These are phyloP conservation scores for Globisporangium cystogenes DNA, from an alignment of 352 stramenopile genomes.

Conservation along the genomic window DNA sequence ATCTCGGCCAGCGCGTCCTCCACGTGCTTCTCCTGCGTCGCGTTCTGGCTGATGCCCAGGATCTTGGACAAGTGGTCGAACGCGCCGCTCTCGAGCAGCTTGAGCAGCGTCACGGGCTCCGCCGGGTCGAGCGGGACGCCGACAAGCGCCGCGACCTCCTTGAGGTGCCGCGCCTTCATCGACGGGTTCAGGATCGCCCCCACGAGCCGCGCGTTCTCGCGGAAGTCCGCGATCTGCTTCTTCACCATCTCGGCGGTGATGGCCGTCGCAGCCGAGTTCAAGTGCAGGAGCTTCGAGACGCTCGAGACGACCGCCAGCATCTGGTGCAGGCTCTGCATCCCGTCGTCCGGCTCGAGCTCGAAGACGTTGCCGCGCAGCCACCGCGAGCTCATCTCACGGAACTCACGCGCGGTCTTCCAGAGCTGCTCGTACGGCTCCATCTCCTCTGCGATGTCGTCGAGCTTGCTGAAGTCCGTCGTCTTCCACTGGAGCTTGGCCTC, in stretches of 20 bases:
- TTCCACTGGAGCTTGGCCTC: slow-evolving; percentile 70
- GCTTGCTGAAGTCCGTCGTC: slow-evolving; percentile 55
- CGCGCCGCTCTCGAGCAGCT: slow-evolving; percentile 61
- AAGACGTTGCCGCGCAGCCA: slow-evolving; percentile 68
- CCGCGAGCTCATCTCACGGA: slow-evolving; percentile 59
- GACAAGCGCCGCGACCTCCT: slow-evolving; percentile 43
- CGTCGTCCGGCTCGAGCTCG: slow-evolving; percentile 54
- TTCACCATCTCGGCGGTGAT: slow-evolving; percentile 69
- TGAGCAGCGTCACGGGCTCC: slow-evolving; percentile 60
- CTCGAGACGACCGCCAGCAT: slow-evolving; percentile 51
- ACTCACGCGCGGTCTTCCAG: slow-evolving; percentile 66
- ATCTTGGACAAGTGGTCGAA: slow-evolving; percentile 47
- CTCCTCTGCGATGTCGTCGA: slow-evolving; percentile 70
- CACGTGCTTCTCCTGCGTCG: slow-evolving; percentile 60
- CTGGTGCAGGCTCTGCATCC: slow-evolving; percentile 32
- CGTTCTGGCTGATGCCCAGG: slow-evolving; percentile 58
- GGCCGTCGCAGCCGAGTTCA: slow-evolving; percentile 46
- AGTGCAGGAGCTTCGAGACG: slow-evolving; percentile 49
- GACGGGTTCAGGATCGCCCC: slow-evolving; percentile 57
- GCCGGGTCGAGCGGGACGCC: slow-evolving; percentile 35
- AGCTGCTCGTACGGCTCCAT: slow-evolving; percentile 75
- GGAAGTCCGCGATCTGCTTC: slow-evolving; percentile 78
- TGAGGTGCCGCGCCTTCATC: slow-evolving; percentile 62
- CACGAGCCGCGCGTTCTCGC: slow-evolving; percentile 57
- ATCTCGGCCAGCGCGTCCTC: slow-evolving; percentile 45